These are phyloP conservation scores for Cucurbita moschata DNA, from an alignment of 306 rosid species.

Conservation along the genomic window DNA sequence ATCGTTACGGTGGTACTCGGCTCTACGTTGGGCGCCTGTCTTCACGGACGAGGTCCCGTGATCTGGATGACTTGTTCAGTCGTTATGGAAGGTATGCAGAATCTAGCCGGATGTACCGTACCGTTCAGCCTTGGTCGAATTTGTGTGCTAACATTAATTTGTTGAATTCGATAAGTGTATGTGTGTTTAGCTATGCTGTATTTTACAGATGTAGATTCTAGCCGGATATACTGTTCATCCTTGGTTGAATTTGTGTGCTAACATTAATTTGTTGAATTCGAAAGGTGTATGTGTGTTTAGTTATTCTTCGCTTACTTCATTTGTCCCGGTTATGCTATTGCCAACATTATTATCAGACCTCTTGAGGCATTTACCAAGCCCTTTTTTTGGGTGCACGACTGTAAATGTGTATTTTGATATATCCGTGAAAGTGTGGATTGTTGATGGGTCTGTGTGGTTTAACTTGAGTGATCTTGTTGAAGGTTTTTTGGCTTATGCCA, in stretches of 20 bases:
- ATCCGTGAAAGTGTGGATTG: constrained; percentile 15
- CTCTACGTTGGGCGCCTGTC: constrained; percentile 40
- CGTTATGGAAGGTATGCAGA: constrained; percentile 30
- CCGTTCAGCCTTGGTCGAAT: neutral
- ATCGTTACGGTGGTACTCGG: constrained; percentile 35
- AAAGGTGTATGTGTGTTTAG: neutral
- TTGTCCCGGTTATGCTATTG: neutral
- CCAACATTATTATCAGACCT: neutral
- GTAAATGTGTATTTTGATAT: constrained; percentile 11
- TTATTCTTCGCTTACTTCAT: neutral
- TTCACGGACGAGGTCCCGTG: constrained; percentile 33
- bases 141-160: neutral
- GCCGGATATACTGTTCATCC: neutral
- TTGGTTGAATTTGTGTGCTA: neutral
- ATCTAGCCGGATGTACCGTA: neutral
- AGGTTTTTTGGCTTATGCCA: constrained; percentile 48
- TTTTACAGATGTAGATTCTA: neutral
- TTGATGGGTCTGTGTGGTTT: constrained; percentile 32
- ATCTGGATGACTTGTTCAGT: constrained; percentile 32
- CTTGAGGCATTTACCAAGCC: constrained; percentile 3
- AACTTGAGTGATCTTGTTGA: constrained; percentile 48
- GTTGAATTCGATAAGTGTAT: neutral
- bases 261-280: neutral
- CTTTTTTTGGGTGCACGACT: constrained; percentile 8
- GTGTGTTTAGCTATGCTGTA: neutral